These are phyloP conservation scores for Phytopythium chamaehyphon DNA, from an alignment of 352 stramenopile genomes.

Conservation along the genomic window DNA sequence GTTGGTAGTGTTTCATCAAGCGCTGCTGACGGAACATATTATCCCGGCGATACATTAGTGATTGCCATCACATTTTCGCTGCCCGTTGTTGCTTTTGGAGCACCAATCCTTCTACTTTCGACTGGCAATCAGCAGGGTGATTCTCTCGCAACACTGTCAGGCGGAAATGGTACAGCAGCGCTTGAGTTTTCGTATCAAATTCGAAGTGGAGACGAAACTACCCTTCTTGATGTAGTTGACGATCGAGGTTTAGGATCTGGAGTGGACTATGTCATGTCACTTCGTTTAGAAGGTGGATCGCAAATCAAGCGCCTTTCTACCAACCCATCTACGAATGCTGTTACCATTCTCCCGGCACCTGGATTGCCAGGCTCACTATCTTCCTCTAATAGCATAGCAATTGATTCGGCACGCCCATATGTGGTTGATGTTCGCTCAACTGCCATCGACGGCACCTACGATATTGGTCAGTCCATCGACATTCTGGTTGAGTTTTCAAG, in stretches of 20 bases:
- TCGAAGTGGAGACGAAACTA: conserved; percentile 28
- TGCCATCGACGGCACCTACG: conserved; percentile 53
- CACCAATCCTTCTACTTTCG: conserved; percentile 33
- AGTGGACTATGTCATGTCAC: conserved; percentile 46
- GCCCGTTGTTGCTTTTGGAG: conserved; percentile 54
- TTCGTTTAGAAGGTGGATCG: conserved; percentile 24
- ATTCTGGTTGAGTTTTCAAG: conserved; percentile 56
- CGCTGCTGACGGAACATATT: conserved; percentile 44
- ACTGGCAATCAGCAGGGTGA: conserved; percentile 4
- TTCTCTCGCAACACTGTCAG: conserved; percentile 18
- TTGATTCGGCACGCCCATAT: conserved; percentile 44
- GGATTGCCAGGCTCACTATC: conserved; percentile 45
- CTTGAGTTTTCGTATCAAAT: conserved; percentile 55
- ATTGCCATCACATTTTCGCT: conserved; percentile 60
- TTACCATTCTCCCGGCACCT: conserved; percentile 39
- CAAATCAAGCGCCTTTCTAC: conserved; percentile 53
- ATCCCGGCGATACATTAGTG: conserved; percentile 45
- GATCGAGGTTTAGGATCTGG: conserved; percentile 29
- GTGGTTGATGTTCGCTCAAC: conserved; percentile 40
- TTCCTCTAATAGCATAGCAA: conserved; percentile 22
- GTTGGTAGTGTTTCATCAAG: conserved; percentile 31
- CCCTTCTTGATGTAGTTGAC: conserved; percentile 42
- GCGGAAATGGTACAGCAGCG: conserved; percentile 35
- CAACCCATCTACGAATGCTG: conserved; percentile 31
- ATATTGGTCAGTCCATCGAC: conserved; percentile 46